phyloP scores from a whole-genome alignment of 352 stramenopile species.

The Globisporangium orthogonon region DNA sequence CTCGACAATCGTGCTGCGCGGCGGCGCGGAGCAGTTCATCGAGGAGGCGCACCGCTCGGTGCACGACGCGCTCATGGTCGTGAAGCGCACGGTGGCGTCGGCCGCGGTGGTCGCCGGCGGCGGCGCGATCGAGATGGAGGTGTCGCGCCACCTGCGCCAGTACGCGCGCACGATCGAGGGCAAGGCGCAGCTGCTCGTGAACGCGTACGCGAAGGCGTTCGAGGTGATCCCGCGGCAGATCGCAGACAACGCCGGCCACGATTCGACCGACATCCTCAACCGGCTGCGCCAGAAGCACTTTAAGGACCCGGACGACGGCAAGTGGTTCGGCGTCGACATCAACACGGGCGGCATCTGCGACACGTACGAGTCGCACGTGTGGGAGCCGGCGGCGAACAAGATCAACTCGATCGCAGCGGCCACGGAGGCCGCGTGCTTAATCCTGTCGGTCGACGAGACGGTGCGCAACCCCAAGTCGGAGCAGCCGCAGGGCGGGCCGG shows the following conservation, averaged over 20 bases:
- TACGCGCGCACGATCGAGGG: conserved; percentile 95
- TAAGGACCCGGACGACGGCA: conserved; percentile 87
- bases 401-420: conserved; percentile 95
- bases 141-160: conserved; percentile 90
- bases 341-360: conserved; percentile 96
- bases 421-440: conserved; percentile 96
- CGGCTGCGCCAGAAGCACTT: conserved; percentile 95
- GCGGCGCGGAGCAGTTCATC: conserved; percentile 98
- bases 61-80: conserved; percentile 98
- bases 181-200: conserved; percentile 96
- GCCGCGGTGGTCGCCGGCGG: conserved; percentile 90
- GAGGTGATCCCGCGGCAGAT: conserved; percentile 98
- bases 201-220: conserved; percentile 95
- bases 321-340: conserved; percentile 98
- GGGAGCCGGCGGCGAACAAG: conserved; percentile 99
- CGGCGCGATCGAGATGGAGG: conserved; percentile 90
- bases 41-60: conserved; percentile 97
- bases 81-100: conserved; percentile 93
- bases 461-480: conserved; percentile 97
- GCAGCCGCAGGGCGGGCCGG: conserved; percentile 74
- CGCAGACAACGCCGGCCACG: conserved; percentile 97
- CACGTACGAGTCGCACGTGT: conserved; percentile 96
- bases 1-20: conserved; percentile 96
- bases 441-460: conserved; percentile 99
- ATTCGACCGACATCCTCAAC: conserved; percentile 98